Base-by-base conservation (phyloP, 139 green algal genomes). In the Prasinococcaceae sp. region DNA sequence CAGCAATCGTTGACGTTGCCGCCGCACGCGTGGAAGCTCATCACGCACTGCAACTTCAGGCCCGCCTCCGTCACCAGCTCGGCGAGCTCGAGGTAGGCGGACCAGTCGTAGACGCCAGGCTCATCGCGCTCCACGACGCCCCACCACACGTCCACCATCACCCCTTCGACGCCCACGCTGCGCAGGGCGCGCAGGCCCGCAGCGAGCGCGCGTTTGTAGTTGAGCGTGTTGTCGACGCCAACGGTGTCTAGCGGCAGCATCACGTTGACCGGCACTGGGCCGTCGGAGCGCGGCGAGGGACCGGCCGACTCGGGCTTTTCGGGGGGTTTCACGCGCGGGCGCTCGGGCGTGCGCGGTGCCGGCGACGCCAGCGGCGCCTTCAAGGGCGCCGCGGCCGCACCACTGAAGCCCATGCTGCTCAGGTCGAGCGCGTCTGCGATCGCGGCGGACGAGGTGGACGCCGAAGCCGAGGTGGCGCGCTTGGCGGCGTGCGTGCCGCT, bases 211-310 rank as follows among this genome's bases (percentile, higher is more conserved):
- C 60, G 42, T 4, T 23, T 33, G 37, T 63, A 16, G 6, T 60
- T 53, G 20, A 76, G 35, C 3, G 26, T 62, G 35, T 63, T 63
- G 12, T 49, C 53, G 22, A 45, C 45, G n/a, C 49, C 53, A 1
- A 98, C 83, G 6, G 85, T 94, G 65, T 98, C 90, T 35, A 98
- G 72, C 6, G 90, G 90, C 32, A 98, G 84, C 90, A 98, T 98
- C 1, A 98, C 90, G 59, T 87, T 97, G 2, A 98, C 83, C 4
- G 90, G 90, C 30, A 76, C 68, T 38, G 32, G 32, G 32, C 8
- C 8, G 32, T 8, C 10, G 10, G 10, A 38, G 32, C 10, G 32
- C 32, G 32, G 32, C 8, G 8, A 38, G 32, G 32, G 32, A n/a
- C n/a, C n/a, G n/a, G n/a, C n/a, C n/a, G n/a, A n/a, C n/a, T n/a